Evolutionary conservation across 192 early-diverging fungal genomes (phyloP), one percentile per base, ranked within the genome.

Genomic region (Glomus cerebriforme): DNA sequence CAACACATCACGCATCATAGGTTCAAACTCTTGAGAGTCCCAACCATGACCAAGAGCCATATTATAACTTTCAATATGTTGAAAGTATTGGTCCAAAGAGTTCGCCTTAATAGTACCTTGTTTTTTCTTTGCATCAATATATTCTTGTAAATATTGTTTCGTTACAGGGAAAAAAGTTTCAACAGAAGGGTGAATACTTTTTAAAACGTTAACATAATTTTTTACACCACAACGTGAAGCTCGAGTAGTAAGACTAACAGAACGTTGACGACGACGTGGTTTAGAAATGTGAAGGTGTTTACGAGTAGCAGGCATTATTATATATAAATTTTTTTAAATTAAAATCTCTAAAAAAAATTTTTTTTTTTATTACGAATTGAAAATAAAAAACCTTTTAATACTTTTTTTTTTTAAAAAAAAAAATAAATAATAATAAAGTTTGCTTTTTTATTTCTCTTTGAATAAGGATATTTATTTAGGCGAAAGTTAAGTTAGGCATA

Each of bases 11-110:
- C 75, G 60, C 75, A 77, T 77, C 75, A 77, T 77, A 15, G 75
- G 75, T 54, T 77, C 75, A 47, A 77, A 77, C 26, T 60, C 64
- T 43, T 77, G 54, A 47, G 75, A 37, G 7, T 77, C 75, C 75
- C 75, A 77, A 6, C 75, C 75, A 47, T 77, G 75, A 27, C 60
- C 75, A 17, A 77, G 39, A 7, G 75, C 75, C 75, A 77, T 77
- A 27, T 77, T 77, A 49, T 77, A 77, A 54, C 75, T 77, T 77
- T 77, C 75, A 32, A 77, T 77, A 49, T 77, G 75, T 31, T 77
- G 75, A 67, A 77, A 77, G 29, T 77, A 77, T 77, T 77, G 75
- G 64, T 77, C 75, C 15, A 77, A 27, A 22, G 75, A 77, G 43
- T 77, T 77, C 29, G 75, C 75, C 13, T 77, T 77, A 2, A 77